Base-by-base conservation (phyloP, 345 rosid species). In the Crucihimalaya himalaica region DNA sequence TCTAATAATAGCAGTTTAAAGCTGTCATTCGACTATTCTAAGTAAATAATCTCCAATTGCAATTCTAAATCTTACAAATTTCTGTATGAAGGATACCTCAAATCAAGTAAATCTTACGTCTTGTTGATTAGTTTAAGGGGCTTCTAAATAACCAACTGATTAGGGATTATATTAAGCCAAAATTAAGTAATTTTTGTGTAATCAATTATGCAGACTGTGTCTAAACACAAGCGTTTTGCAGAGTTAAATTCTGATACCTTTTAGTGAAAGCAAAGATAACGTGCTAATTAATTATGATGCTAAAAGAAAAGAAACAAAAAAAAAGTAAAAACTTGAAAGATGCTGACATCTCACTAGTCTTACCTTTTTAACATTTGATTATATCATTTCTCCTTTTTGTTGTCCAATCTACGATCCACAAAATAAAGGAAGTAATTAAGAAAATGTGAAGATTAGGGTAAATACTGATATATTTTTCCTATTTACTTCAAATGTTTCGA, bases 191-290 rank as follows among this genome's bases (percentile, higher is more conserved):
- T 51, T 52, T 16, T 50, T 69, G 9, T 45, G 64, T 63, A 55
- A 70, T 76, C 68, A 76, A 63, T 63, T 55, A 55, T 69, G 80
- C 66, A 70, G 80, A 66, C 20, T 61, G 64, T 75, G 68, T 51
- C 52, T 76, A 69, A 62, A 45, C 55, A 62, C 34, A 10, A 40
- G 18, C 18, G 74, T 54, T 18, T 53, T 72, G 65, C 72, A 51
- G 63, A 42, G 72, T 46, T 78, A 55, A 77, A 61, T n/a, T 54
- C 31, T 58, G 69, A 63, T 70, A 66, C 37, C 86, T 79, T 87
- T 75, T 21, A 37, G 56, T 69, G 32, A 70, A 83, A 85, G 89
- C 84, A 84, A 83, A 78, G 54, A 18, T 46, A 81, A 85, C 84
- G 80, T 84, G 90, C 60, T 71, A 51, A 79, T 80, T 63, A 85